A percentile compares a stretch with the other conserved stretches of the same genome.
phyloP scores from a whole-genome alignment of 2,329 filamentous ascomycete genomes.

The Colletotrichum tanaceti region DNA sequence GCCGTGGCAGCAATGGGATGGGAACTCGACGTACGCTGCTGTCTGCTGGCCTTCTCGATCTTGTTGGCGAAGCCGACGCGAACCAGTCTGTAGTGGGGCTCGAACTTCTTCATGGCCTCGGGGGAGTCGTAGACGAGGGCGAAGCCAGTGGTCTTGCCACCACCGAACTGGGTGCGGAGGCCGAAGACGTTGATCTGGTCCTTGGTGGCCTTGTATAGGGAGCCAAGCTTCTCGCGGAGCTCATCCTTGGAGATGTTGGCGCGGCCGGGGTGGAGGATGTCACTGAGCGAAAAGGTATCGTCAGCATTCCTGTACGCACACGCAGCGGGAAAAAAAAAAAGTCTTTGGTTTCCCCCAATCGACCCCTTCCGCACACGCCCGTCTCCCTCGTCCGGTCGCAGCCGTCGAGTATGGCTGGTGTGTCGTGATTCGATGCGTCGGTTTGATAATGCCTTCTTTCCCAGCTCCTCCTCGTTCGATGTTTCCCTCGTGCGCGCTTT shows the following conservation, averaged over 20 bases:
- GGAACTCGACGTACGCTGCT: conserved; percentile 86
- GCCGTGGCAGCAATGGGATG: background rate
- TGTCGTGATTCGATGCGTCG: conserved; percentile 2
- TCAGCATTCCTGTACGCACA: conserved; percentile 22
- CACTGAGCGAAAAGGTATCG: conserved; percentile 68
- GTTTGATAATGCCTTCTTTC: background rate
- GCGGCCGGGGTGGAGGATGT: conserved; percentile 98
- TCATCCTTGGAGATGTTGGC: conserved; percentile 99
- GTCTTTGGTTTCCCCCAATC: background rate
- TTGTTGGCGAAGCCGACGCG: conserved; percentile 92
- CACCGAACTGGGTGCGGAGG: conserved; percentile 98
- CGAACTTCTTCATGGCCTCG: conserved; percentile 99
- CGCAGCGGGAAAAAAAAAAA: background rate
- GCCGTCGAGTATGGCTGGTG: background rate
- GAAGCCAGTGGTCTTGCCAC: conserved; percentile 99
- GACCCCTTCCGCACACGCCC: background rate
- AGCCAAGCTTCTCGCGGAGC: conserved; percentile 92
- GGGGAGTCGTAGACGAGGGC: conserved; percentile 98
- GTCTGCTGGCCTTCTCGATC: conserved; percentile 97
- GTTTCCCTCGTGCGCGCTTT: conserved; percentile 4
- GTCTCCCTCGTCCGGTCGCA: background rate
- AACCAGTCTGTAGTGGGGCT: conserved; percentile 97
- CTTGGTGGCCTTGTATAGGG: conserved; percentile 98
- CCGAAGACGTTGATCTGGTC: conserved; percentile 98
- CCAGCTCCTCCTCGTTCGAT: background rate